Conservation (phyloP, 164 flowering plant species). For the Nymphaea colorata region DNA sequence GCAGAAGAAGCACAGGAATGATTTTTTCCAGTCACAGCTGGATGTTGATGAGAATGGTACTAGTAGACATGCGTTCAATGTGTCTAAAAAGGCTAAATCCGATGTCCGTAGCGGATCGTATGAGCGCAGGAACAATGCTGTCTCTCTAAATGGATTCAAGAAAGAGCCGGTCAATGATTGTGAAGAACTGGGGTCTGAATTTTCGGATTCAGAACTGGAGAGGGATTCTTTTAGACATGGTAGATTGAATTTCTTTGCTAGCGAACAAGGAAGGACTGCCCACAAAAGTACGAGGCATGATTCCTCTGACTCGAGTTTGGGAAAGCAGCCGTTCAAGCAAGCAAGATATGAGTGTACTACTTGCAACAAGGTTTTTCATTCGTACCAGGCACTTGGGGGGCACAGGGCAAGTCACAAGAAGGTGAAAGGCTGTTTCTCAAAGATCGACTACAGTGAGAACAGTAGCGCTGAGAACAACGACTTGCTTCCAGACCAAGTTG, state of each 20-base stretch:
- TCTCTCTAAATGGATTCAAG: background rate
- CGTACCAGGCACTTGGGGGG: constrained; percentile 53
- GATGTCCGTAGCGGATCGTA: background rate
- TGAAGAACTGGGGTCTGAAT: constrained; percentile 13
- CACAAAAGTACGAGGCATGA: constrained; percentile 10
- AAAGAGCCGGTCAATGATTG: background rate
- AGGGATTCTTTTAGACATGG: constrained; percentile 8
- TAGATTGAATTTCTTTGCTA: constrained; percentile 6
- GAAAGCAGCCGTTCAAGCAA: constrained; percentile 17
- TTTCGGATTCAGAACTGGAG: constrained; percentile 14
- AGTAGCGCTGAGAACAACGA: constrained; percentile 28
- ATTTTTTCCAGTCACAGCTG: constrained; percentile 3
- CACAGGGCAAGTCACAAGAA: constrained; percentile 45
- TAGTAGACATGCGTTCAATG: constrained; percentile 1
- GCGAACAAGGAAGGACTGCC: constrained; percentile 16
- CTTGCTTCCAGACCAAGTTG: constrained; percentile 9
- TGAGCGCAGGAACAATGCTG: background rate
- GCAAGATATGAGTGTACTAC: constrained; percentile 35
- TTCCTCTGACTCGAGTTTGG: constrained; percentile 1
- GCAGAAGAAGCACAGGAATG: background rate
- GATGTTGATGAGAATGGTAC: constrained; percentile 18
- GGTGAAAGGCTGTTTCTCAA: constrained; percentile 20
- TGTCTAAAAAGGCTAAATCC: constrained; percentile 16
- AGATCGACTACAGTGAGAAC: constrained; percentile 30
- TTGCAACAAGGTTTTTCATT: constrained; percentile 40